phyloP scores from a whole-genome alignment of 495 filamentous ascomycete genomes.

The Penicillium bialowiezense region DNA sequence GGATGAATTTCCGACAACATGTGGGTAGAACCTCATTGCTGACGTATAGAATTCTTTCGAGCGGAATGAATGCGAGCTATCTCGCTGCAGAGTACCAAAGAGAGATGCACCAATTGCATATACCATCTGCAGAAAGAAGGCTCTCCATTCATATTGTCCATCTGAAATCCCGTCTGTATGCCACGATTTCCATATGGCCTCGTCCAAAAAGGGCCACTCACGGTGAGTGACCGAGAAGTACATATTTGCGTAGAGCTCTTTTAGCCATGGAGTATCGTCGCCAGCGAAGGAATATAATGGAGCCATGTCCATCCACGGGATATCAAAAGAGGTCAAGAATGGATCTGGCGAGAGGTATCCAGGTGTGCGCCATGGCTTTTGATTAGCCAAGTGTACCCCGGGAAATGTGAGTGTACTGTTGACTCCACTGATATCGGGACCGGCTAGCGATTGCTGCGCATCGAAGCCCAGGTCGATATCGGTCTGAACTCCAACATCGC shows the following conservation, averaged over 20 bases:
- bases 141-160: slow-evolving; percentile 25
- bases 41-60: slow-evolving; percentile 27
- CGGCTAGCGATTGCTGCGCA: not conserved
- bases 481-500: slow-evolving; percentile 31
- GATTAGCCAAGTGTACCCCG: not conserved
- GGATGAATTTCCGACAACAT: slow-evolving; percentile 26
- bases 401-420: slow-evolving; percentile 5
- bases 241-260: slow-evolving; percentile 31
- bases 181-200: slow-evolving; percentile 26
- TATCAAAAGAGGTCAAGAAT: slow-evolving; percentile 14
- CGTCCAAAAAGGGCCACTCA: slow-evolving; percentile 34
- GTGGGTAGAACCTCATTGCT: slow-evolving; percentile 29
- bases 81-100: slow-evolving; percentile 24
- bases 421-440: not conserved
- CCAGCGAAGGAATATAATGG: slow-evolving; percentile 12
- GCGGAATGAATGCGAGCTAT: slow-evolving; percentile 19
- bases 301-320: slow-evolving; percentile 12
- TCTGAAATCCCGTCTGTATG: slow-evolving; percentile 13
- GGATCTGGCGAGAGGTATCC: slow-evolving; percentile 7
- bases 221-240: slow-evolving; percentile 32
- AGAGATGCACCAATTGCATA: slow-evolving; percentile 32
- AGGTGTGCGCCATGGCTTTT: slow-evolving; percentile 1
- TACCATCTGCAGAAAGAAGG: slow-evolving; percentile 31
- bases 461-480: slow-evolving; percentile 7
- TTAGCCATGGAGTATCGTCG: slow-evolving; percentile 17